Evolutionary conservation across 1,284 basidiomycete genomes (phyloP).

Genomic region (Rhodotorula sp.): DNA sequence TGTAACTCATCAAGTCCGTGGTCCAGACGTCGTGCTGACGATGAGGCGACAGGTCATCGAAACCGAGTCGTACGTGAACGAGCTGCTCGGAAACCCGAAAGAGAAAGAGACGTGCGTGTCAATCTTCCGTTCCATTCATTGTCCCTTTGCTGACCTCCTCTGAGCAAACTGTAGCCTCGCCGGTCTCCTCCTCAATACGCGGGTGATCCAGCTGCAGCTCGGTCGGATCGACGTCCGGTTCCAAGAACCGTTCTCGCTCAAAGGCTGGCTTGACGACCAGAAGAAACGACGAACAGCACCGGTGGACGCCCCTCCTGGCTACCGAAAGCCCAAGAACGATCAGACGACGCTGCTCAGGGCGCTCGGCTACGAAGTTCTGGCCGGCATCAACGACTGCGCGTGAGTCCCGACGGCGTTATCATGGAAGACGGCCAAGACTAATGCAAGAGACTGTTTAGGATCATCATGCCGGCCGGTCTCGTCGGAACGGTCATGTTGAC

Average conservation of each 20-base stretch:
- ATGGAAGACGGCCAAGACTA: neutral
- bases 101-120: conserved; percentile 46
- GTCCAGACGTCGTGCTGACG: conserved; percentile 41
- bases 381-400: conserved; percentile 50
- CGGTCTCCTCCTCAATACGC: conserved; percentile 47
- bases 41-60: conserved; percentile 46
- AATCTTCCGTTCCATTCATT: neutral
- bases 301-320: neutral
- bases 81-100: conserved; percentile 51
- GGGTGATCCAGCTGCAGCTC: conserved; percentile 47
- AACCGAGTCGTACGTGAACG: conserved; percentile 49
- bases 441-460: neutral
- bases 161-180: conserved; percentile 31
- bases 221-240: conserved; percentile 51
- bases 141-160: neutral
- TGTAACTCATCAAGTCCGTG: neutral
- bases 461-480: conserved; percentile 50
- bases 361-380: conserved; percentile 49
- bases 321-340: conserved; percentile 24
- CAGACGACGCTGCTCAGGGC: conserved; percentile 47
- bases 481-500: conserved; percentile 50
- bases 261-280: conserved; percentile 47
- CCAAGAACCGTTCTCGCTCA: conserved; percentile 50
- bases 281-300: conserved; percentile 37
- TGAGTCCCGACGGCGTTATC: neutral